phyloP scores from a whole-genome alignment of 179 eudicot species.

The Actinidia chinensis region DNA sequence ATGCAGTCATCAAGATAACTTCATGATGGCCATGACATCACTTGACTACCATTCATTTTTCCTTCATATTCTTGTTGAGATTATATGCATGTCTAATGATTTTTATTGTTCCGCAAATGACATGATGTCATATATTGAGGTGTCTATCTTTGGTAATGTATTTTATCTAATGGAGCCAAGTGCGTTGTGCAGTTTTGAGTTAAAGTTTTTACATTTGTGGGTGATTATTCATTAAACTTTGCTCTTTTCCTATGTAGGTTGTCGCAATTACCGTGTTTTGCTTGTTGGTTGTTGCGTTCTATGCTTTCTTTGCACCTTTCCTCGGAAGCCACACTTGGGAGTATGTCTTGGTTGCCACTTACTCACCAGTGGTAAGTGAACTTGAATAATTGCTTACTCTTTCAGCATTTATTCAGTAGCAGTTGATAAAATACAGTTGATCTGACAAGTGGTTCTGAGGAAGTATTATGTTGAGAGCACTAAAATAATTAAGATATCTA shows the following conservation, averaged over 20 bases:
- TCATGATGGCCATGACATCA: not conserved
- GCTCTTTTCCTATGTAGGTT: slow-evolving; percentile 50
- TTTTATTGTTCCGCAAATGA: not conserved
- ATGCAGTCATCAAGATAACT: not conserved
- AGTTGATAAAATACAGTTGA: not conserved
- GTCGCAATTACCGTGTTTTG: slow-evolving; percentile 90
- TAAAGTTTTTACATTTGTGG: slow-evolving; percentile 12
- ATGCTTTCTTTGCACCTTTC: slow-evolving; percentile 93
- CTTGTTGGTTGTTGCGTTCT: slow-evolving; percentile 91
- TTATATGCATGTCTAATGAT: not conserved
- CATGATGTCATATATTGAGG: not conserved
- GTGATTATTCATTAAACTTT: slow-evolving; percentile 2
- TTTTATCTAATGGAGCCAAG: not conserved
- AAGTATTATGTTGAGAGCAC: not conserved
- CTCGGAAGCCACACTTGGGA: slow-evolving; percentile 87
- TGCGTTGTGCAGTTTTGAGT: not conserved
- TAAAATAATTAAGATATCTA: too few relatives aligned
- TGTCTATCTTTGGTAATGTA: not conserved
- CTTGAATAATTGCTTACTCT: not conserved
- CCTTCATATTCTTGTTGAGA: not conserved
- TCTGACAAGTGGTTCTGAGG: not conserved
- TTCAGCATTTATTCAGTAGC: not conserved
- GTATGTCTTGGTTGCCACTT: slow-evolving; percentile 60
- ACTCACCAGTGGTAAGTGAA: slow-evolving; percentile 84
- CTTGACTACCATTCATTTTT: not conserved